Evolutionary conservation across 371 early-diverging fungal genomes (phyloP), one percentile per base, ranked within the genome.

Genomic region (Mortierella sp.): DNA sequence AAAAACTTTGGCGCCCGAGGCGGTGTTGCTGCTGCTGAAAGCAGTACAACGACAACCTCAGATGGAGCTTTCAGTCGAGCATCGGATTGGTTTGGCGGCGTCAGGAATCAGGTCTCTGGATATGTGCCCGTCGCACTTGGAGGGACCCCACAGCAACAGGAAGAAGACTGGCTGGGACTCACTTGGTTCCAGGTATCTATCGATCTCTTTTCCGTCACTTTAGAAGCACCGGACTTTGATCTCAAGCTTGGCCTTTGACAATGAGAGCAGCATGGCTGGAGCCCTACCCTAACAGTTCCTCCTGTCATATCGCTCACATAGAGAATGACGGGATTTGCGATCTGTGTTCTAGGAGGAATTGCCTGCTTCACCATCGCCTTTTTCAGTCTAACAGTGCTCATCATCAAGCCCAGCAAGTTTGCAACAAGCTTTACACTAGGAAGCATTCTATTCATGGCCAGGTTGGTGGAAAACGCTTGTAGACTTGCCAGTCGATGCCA

Each of bases 391-490:
- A 83, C 80, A 13, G 51, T 85, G 61, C 34, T 85, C 13, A 54
- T 81, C n/a, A 14, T 85, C 28, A 80, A 79, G 17, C 84, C 84
- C n/a, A 84, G 85, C 49, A 88, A 88, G 65, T 86, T 88, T 47
- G 88, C 88, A 8, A 85, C 86, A 22, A 88, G 85, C 24, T 88
- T 88, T 47, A 86, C 88, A 1, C 28, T 72, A 22, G 72, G 72
- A 48, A 72, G 72, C 47, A 41, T 72, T 29, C 62, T 72, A 13
- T 48, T 66, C 37, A 72, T 72, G 72, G 17, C 53, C 40, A 63
- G 78, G 88, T 84, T 81, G 63, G 40, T 24, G 14, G 19, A 12
- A n/a, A 12, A 44, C 5, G 44, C 12, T 17, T 44, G 44, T 5
- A 34, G 17, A 43, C 14, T 10, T 14, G 39, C 39, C 8, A 10